phyloP scores from a whole-genome alignment of 768 basidiomycete species.

The Saitozyma sp. region DNA sequence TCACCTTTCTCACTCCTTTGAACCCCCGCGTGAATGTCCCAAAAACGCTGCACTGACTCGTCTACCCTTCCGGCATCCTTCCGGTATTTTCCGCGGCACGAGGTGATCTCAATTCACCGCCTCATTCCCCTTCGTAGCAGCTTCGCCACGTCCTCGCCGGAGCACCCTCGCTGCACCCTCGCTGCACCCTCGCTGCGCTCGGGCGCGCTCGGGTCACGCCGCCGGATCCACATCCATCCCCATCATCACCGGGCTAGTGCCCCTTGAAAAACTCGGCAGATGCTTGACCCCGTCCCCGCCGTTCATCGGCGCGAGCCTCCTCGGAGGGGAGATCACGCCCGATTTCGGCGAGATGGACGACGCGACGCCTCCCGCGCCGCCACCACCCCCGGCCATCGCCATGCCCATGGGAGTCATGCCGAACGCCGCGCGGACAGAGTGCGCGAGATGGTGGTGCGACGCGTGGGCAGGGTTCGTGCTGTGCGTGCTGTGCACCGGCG shows the following conservation, averaged over 20 bases:
- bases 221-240: constrained; percentile 50
- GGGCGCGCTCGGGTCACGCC: constrained; percentile 17
- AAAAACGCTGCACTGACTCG: too few species aligned
- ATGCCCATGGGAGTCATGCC: constrained; percentile 66
- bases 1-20: too few species aligned
- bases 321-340: constrained; percentile 21
- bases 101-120: neutral
- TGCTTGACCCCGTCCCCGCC: constrained; percentile 13
- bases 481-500: constrained; percentile 35
- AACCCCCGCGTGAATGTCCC: too few species aligned
- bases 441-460: constrained; percentile 68
- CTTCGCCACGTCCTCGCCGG: too few species aligned
- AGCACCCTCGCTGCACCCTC: too few species aligned
- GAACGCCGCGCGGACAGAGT: constrained; percentile 82
- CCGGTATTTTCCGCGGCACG: neutral
- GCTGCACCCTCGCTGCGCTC: too few species aligned
- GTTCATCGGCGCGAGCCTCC: constrained; percentile 39
- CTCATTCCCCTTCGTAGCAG: too few species aligned
- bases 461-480: constrained; percentile 18
- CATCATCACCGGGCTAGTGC: constrained; percentile 38
- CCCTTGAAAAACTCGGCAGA: constrained; percentile 46
- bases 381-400: constrained; percentile 9
- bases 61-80: too few species aligned
- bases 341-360: constrained; percentile 3
- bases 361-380: constrained; percentile 8